phyloP scores from a whole-genome alignment of 768 basidiomycete species.

The Filobasidium wieringae region DNA sequence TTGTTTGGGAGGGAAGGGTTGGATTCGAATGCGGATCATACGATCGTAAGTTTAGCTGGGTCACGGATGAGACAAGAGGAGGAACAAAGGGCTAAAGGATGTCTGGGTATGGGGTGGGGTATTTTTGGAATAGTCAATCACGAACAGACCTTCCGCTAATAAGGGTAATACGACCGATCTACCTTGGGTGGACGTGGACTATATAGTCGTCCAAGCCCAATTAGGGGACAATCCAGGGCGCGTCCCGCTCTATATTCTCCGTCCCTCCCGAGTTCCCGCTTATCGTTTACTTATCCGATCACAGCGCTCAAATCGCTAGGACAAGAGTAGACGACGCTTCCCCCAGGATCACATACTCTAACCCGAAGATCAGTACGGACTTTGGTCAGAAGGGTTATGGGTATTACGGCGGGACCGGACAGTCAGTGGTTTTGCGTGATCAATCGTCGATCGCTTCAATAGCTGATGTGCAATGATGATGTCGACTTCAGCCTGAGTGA shows the following conservation, averaged over 20 bases:
- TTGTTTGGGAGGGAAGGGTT: not conserved
- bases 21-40: conserved; percentile 3
- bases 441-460: not conserved
- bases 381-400: not conserved
- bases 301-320: not conserved
- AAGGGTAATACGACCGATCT: not conserved
- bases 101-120: not conserved
- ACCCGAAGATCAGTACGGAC: not conserved
- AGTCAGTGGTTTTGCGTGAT: not conserved
- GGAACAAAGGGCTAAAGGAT: not conserved
- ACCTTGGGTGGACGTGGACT: conserved; percentile 2
- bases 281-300: not conserved
- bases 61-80: too few species aligned
- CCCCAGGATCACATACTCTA: not conserved
- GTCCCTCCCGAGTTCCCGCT: not conserved
- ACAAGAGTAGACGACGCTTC: not conserved
- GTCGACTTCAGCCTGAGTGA: not conserved
- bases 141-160: not conserved
- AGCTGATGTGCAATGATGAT: not conserved
- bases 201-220: not conserved
- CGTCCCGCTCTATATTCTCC: not conserved
- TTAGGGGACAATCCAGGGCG: not conserved
- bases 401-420: not conserved
- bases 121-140: not conserved
- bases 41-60: not conserved